These are phyloP conservation scores for Porogramme epimiltina DNA, from an alignment of 1,284 basidiomycete species.

Conservation along the genomic window DNA sequence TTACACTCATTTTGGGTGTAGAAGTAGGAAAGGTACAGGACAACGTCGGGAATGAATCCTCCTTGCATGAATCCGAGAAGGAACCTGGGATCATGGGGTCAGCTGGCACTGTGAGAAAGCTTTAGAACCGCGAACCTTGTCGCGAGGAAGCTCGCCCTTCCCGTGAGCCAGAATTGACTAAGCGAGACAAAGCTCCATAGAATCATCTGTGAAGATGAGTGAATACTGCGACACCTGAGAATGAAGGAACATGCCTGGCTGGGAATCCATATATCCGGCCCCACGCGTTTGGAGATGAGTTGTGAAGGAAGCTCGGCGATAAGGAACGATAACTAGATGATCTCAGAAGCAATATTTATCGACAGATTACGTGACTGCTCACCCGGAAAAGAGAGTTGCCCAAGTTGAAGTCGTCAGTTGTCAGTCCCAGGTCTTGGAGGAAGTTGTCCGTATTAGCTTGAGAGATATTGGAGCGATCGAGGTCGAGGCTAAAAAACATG, in stretches of 20 bases:
- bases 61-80: constrained; percentile 55
- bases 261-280: constrained; percentile 75
- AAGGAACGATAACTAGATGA: constrained; percentile 55
- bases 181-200: constrained; percentile 59
- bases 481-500: constrained; percentile 60
- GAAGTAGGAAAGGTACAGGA: constrained; percentile 72
- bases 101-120: neutral
- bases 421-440: constrained; percentile 61
- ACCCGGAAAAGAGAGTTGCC: constrained; percentile 52
- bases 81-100: constrained; percentile 15
- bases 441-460: constrained; percentile 73
- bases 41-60: constrained; percentile 65
- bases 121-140: constrained; percentile 27
- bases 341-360: neutral
- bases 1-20: constrained; percentile 62
- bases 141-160: constrained; percentile 53
- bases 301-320: constrained; percentile 72
- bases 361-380: neutral
- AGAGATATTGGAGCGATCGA: constrained; percentile 58
- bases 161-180: constrained; percentile 66
- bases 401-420: constrained; percentile 66
- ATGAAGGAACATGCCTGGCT: constrained; percentile 42
- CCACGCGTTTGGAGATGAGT: constrained; percentile 69
- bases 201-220: constrained; percentile 41
- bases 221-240: too few species aligned